Evolutionary conservation across 2,329 filamentous ascomycete genomes (phyloP).

Genomic region (Aspergillus tanneri): DNA sequence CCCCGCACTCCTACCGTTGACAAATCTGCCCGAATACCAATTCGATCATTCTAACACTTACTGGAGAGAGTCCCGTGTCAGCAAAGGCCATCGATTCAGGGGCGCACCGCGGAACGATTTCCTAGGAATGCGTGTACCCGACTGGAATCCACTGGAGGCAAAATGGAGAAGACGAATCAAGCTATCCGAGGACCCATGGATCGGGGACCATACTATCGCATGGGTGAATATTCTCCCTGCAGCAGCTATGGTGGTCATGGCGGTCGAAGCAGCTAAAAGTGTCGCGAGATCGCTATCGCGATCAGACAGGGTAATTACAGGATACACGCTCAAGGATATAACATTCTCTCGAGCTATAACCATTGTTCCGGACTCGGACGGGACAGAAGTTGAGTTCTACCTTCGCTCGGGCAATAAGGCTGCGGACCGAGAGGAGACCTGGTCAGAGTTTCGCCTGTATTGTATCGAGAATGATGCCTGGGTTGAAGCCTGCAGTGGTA

Average conservation of each 20-base stretch:
- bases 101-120: neutral
- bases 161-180: neutral
- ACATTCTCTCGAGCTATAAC: neutral
- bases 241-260: neutral
- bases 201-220: neutral
- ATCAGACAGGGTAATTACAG: neutral
- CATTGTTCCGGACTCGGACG: neutral
- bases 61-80: neutral
- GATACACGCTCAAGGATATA: neutral
- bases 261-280: neutral
- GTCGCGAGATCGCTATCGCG: neutral
- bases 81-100: neutral
- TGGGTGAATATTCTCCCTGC: neutral
- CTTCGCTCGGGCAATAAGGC: neutral
- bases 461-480: neutral
- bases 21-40: neutral
- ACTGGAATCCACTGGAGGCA: neutral
- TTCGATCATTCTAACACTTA: neutral
- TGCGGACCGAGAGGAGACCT: neutral
- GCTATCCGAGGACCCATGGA: neutral
- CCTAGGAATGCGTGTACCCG: neutral
- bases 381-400: neutral
- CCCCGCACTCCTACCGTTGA: neutral
- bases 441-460: neutral
- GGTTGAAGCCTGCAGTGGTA: neutral